Conservation (phyloP, 345 rosid genomes). For the Eucalyptus shirleyi region DNA sequence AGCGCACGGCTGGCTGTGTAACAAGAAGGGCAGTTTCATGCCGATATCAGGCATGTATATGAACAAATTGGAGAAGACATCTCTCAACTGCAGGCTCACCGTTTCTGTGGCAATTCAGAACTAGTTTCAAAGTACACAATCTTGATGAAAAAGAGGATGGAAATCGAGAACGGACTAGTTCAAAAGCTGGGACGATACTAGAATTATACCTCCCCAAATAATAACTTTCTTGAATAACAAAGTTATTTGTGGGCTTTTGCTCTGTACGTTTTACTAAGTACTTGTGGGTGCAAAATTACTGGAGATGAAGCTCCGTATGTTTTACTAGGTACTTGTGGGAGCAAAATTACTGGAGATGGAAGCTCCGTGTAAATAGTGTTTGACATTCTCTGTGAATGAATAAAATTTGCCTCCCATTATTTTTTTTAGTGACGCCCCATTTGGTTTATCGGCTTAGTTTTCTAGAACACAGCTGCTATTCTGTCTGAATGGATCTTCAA, state of each 20-base stretch:
- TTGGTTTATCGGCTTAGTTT: neutral
- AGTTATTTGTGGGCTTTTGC: neutral
- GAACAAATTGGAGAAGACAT: conserved; percentile 51
- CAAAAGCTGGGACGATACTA: conserved; percentile 53
- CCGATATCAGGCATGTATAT: conserved; percentile 52
- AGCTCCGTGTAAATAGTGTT: neutral
- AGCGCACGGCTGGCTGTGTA: conserved; percentile 88
- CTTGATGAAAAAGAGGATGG: conserved; percentile 68
- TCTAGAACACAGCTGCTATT: neutral
- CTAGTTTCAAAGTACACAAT: conserved; percentile 36
- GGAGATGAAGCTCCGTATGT: neutral
- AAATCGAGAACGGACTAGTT: conserved; percentile 57
- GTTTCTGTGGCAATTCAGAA: conserved; percentile 32
- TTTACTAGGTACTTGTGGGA: neutral
- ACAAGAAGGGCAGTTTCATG: conserved; percentile 48
- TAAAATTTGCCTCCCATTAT: neutral
- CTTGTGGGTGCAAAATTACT: neutral
- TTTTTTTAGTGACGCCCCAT: neutral
- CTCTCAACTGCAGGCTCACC: conserved; percentile 58
- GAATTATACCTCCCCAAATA: neutral
- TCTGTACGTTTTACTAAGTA: neutral
- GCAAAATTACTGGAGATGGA: neutral
- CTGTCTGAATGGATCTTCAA: neutral
- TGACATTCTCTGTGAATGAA: neutral
- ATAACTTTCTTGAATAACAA: neutral